Evolutionary conservation across 2,329 filamentous ascomycete species (phyloP), one percentile per base, ranked within the genome.

Genomic region (Chalara sp.): DNA sequence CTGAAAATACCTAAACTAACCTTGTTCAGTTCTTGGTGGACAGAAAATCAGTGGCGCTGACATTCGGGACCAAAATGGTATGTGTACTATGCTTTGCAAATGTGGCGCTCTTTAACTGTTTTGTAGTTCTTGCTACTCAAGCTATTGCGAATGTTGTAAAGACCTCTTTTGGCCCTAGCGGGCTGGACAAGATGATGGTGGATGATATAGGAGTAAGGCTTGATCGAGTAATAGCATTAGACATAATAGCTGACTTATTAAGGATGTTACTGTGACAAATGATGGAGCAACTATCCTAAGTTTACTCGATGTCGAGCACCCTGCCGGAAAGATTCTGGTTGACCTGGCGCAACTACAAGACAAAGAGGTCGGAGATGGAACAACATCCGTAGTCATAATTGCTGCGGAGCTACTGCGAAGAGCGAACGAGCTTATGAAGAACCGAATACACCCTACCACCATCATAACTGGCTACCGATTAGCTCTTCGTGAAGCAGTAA

Each of bases 111-210:
- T 53, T 47, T 48, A 46, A 57, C 61, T 31, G 62, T 28, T 12
- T 29, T 35, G 10, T 65, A 91, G 93, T 97, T 46, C 82, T 90
- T 61, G 93, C 93, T 61, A 97, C 93, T 44, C 90, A 96, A 70
- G 90, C 92, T 53, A 97, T 99, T 66, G 87, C 93, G 64, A 99
- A 97, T 83, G 91, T 99, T 53, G 90, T 99, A 70, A 97, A 96
- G 78, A 96, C 89, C 72, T 99, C 93, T 12, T 99, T 99, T 68
- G 93, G 93, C 50, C 93, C 93, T 47, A 96, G 89, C 56, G 93
- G 93, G 46, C 80, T 99, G 60, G 93, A 99, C 70, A 99, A 99
- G 81, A 99, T 99, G 93, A 97, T 99, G 93, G 93, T 99, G 63
- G 93, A 99, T 74, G 93, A 99, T 69, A 97, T 99, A 70, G 93